Base-by-base conservation (phyloP, 768 basidiomycete species). In the Mycena pura region DNA sequence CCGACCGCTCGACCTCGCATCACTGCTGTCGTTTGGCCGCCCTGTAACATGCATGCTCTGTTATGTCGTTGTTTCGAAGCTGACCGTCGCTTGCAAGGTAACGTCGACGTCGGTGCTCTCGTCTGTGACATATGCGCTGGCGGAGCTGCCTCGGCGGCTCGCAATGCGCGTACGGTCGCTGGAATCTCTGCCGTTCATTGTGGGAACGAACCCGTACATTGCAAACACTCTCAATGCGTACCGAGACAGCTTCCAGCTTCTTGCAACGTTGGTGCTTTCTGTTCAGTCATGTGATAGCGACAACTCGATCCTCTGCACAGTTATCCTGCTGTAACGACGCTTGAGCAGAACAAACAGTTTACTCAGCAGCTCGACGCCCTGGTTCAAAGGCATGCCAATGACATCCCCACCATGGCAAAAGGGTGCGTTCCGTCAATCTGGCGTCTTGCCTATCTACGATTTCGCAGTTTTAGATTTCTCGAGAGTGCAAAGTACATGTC, bases 331-430 rank as follows among this genome's bases (percentile, higher is more conserved):
- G 85, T 94, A 53, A 83, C 76, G 28, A 88, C 81, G 19, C 77
- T 92, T 24, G 82, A 86, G 53, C 88, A 92, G 62, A 96, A 95
- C 64, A 78, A 79, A 5, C 71, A 73, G 15, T 94, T 95, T 66
- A 84, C 88, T 0, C 80, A 84, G 48, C 80, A 86, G 62, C 79
- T 96, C n/a, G 84, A 86, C 40, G 79, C 81, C 32, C 75, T 96
- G 19, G 93, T 96, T 4, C 84, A 85, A 60, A 80, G 82, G 52
- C 94, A 96, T 70, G 83, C 90, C 1, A 90, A 95, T 74, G 95
- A 96, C 72, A 92, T 96, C 48, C 93, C 93, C 1, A 90, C 89
- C 14, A 85, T 96, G 84, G 93, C 94, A 3, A 94, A 93, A 76
- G 94, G 94, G 92, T 89, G 63, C 56, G 77, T 65, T 32, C 17